Base-by-base conservation (phyloP, 345 rosid genomes). In the Conringia planisiliqua region DNA sequence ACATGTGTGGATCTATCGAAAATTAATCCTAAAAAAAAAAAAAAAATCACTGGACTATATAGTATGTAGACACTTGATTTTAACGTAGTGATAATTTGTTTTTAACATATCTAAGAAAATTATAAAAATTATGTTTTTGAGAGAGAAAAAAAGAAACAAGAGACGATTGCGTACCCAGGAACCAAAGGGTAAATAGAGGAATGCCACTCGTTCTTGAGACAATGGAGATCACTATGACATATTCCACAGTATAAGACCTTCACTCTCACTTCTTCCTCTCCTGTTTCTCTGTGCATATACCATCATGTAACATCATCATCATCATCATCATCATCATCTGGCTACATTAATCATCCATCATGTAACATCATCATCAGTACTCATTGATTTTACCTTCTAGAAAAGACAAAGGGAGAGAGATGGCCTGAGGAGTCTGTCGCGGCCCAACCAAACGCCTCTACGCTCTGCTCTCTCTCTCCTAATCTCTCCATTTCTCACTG, bases 181-280 rank as follows among this genome's bases (percentile, higher is more conserved):
- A 87, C 86, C 35, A 90, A 17, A 40, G 96, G 96, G 52, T 85
- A 90, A 1, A 17, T 47, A 64, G 88, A 70, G 17, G 55, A 7
- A 44, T 85, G 86, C 86, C 88, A 88, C 1, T 84, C 90, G 20
- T 88, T 86, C 73, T 64, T 86, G 47, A 78, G 4, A 43, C 47
- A 61, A 52, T 84, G 89, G 11, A 86, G 83, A 60, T 90, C 96
- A 13, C 81, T 55, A 74, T 90, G 93, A 71, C 96, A 90, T 29
- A 90, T 83, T 68, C 97, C 97, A 76, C 97, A 90, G 38, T 78
- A 85, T 40, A 86, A 7, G 47, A 89, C 86, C 58, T 85, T 89
- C 33, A 90, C 73, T 65, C 66, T 78, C 78, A 90, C 88, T 48
- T 90, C 97, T 4, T 77, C 75, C 1, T 84, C 88, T 26, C 90